Percentiles rank a stretch among this genome's conserved stretches.
phyloP scores from a whole-genome alignment of 768 basidiomycete genomes.

The Russula emetica region DNA sequence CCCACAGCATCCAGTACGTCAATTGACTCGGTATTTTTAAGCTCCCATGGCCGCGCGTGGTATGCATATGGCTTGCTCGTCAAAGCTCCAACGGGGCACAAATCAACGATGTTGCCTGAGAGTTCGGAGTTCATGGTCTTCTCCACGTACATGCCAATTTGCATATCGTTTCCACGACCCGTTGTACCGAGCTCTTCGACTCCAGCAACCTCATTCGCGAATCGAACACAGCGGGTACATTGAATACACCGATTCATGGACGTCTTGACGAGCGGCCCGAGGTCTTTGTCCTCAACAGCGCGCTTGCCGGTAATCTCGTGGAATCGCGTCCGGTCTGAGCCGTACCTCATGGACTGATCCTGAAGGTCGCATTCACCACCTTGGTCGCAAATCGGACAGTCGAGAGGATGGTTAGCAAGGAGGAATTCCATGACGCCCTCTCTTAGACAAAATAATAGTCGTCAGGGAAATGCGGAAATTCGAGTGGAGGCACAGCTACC shows the following conservation, averaged over 20 bases:
- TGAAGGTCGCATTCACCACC: constrained; percentile 98
- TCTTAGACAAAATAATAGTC: constrained; percentile 36
- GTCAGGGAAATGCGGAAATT: constrained; percentile 26
- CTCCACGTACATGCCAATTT: constrained; percentile 97
- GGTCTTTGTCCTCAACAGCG: constrained; percentile 96
- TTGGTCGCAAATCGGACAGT: constrained; percentile 98
- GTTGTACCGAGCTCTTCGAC: constrained; percentile 97
- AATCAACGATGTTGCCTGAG: constrained; percentile 94
- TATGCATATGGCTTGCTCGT: constrained; percentile 99
- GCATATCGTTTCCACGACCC: constrained; percentile 95
- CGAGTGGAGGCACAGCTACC: constrained; percentile 40
- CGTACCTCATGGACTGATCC: constrained; percentile 99
- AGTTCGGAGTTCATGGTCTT: constrained; percentile 97
- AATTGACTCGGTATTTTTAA: constrained; percentile 95
- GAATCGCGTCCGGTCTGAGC: constrained; percentile 94
- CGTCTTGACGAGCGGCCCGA: constrained; percentile 97
- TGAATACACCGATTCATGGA: constrained; percentile 99
- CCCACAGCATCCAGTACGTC: constrained; percentile 96
- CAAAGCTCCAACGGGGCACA: constrained; percentile 96
- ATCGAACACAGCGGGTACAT: constrained; percentile 97
- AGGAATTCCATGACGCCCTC: constrained; percentile 99
- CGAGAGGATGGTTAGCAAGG: constrained; percentile 94
- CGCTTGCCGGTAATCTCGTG: constrained; percentile 98
- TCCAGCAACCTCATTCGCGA: constrained; percentile 98
- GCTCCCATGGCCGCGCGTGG: constrained; percentile 96